Base-by-base conservation (phyloP, 1,139 yeast species). In the Protomyces inundatus region DNA sequence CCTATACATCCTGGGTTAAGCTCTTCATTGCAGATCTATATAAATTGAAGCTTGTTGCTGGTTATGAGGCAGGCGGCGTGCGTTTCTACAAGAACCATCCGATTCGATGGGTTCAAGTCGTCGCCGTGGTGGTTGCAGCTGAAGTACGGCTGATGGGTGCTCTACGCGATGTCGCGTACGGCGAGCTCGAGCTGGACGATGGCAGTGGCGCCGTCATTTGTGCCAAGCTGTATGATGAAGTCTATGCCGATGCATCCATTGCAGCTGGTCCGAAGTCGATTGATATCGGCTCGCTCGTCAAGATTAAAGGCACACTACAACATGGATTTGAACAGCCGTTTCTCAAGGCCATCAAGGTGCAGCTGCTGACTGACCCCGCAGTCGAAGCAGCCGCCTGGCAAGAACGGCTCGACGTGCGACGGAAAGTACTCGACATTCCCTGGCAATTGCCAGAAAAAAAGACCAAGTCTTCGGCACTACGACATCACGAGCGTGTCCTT, bases 81-180 rank as follows among this genome's bases (percentile, higher is more conserved):
- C 55, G 62, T 1, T 64, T 64, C 54, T 62, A 61, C 61, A 30
- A 52, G 16, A 64, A 64, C 30, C 66, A 64, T 51, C 66, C 66
- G 2, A 55, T 64, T 14, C 56, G 62, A 12, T 64, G 64, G 65
- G 40, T 64, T 1, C 65, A 64, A 40, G 32, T 64, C 6, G 52
- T 64, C 16, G 66, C 67, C 3, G 58, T 64, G n/a, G 61, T 64
- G 7, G 54, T 64, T 2, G 66, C 54, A 2, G 37, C 64, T 9
- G 54, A 55, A 30, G 32, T 51, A 12, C 46, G 36, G 42, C 23
- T 45, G 9, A 57, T 40, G 12, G 48, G 48, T 14, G 30, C 16
- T 10, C 30, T 9, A n/a, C 23, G 48, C 23, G 9, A 42, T 16
- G 16, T 42, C 9, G 35, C 55, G 12, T 58, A 40, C 33, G 53